phyloP scores from a whole-genome alignment of 2,329 filamentous ascomycete genomes.

The Camillea tinctor region DNA sequence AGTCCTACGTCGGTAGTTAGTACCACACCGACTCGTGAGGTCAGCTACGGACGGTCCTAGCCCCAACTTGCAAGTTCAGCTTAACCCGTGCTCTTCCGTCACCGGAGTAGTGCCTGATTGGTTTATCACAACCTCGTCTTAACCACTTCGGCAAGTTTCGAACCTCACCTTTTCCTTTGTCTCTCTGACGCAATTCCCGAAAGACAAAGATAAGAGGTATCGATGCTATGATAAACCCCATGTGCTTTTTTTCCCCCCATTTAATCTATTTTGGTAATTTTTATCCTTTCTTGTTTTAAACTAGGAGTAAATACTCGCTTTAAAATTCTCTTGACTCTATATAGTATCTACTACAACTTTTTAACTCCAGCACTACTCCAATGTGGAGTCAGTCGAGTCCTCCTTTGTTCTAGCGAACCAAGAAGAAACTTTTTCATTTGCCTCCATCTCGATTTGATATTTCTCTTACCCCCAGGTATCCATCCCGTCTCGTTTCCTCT shows the following conservation, averaged over 20 bases:
- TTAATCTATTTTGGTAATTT: constrained; percentile 2
- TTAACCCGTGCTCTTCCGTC: constrained; percentile 7
- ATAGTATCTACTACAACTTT: not conserved
- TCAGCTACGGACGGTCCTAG: not conserved
- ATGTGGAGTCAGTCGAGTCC: constrained; percentile 17
- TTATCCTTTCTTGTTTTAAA: not conserved
- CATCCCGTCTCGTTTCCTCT: not conserved
- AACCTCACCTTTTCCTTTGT: not conserved
- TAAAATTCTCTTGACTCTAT: not conserved
- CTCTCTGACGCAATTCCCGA: not conserved
- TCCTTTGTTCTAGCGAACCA: constrained; percentile 20
- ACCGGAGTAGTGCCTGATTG: constrained; percentile 17
- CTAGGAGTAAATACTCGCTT: not conserved
- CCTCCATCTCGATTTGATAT: constrained; percentile 11
- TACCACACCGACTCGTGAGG: not conserved
- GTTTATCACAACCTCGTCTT: constrained; percentile 1
- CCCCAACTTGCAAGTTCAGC: not conserved
- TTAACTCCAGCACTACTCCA: constrained; percentile 2
- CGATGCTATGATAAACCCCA: not conserved
- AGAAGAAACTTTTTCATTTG: constrained; percentile 16
- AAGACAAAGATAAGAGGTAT: not conserved
- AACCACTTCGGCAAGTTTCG: not conserved
- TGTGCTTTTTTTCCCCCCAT: constrained; percentile 1
- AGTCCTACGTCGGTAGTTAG: no score
- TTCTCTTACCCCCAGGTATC: constrained; percentile 3